Evolutionary conservation across 2,329 filamentous ascomycete species (phyloP), one percentile per base, ranked within the genome.

Genomic region (Colletotrichum falcatum): DNA sequence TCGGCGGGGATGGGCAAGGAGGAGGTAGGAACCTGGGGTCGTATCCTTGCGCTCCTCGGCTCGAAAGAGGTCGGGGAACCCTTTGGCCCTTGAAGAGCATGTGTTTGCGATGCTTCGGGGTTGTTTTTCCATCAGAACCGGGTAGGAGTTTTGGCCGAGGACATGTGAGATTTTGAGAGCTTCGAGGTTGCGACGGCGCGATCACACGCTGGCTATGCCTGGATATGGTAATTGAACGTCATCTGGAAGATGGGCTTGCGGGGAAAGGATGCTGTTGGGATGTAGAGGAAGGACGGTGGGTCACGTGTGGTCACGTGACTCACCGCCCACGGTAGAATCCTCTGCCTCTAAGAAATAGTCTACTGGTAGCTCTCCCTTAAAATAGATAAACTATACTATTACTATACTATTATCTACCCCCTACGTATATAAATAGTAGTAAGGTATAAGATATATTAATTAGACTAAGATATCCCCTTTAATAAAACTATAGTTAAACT

Each of bases 31-130:
- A 70, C 58, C 67, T 1, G 63, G 67, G 63, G 67, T 58, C 66
- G 37, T 46, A 28, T 33, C 63, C 49, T 49, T 61, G 49, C 63
- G 46, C 49, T 66, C 67, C 63, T 70, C 63, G 67, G 63, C 63
- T 58, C 61, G 56, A 14, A 61, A 7, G 33, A 30, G 39, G 30
- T 37, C n/a, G 28, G 42, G 51, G 55, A 37, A 37, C 3, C 7
- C 30, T 7, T 33, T n/a, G n/a, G n/a, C 37, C 16, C 42, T 30
- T 20, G 42, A 7, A 7, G 35, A 66, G 62, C 63, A 66, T 61
- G 56, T 70, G 63, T 51, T 44, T 35, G 39, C 18, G 51, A 46
- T 56, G 49, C 14, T 20, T 49, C 37, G 42, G 39, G 42, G 26
- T 39, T 51, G 39, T 51, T 56, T 16, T 58, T 12, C 53, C 23